Percentiles rank a stretch among this genome's conserved stretches.
phyloP scores from a whole-genome alignment of 1,284 basidiomycete species.

The Sutorius eximius region DNA sequence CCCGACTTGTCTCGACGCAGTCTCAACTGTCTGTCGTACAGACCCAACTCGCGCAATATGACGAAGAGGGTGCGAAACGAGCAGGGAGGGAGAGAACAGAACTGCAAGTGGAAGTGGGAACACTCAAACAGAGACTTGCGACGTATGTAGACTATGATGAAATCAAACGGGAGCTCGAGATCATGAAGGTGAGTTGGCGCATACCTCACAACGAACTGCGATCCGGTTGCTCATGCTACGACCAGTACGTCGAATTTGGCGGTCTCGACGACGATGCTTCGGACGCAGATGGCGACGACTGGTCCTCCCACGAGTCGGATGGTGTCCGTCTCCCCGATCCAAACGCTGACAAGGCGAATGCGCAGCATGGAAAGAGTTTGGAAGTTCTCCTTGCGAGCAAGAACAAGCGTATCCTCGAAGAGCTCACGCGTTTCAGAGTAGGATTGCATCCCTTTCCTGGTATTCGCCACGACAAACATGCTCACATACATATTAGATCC shows the following conservation, averaged over 20 bases:
- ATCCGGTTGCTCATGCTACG: neutral
- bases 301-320: slow-evolving; percentile 36
- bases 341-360: slow-evolving; percentile 80
- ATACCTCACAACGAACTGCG: neutral
- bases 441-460: slow-evolving; percentile 14
- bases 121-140: slow-evolving; percentile 66
- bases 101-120: slow-evolving; percentile 60
- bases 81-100: slow-evolving; percentile 32
- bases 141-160: slow-evolving; percentile 89
- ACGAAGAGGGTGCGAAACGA: slow-evolving; percentile 20
- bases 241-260: slow-evolving; percentile 90
- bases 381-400: slow-evolving; percentile 90
- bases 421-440: slow-evolving; percentile 88
- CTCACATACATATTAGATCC: slow-evolving; percentile 51
- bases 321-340: slow-evolving; percentile 77
- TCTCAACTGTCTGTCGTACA: slow-evolving; percentile 24
- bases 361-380: slow-evolving; percentile 76
- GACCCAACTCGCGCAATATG: slow-evolving; percentile 18
- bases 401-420: slow-evolving; percentile 93
- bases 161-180: slow-evolving; percentile 93
- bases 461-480: neutral
- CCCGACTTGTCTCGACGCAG: slow-evolving; percentile 20
- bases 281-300: slow-evolving; percentile 47
- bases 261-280: slow-evolving; percentile 74
- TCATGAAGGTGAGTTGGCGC: slow-evolving; percentile 78